Evolutionary conservation across 2,329 filamentous ascomycete species (phyloP).

Genomic region (Sporothrix schenckii): DNA sequence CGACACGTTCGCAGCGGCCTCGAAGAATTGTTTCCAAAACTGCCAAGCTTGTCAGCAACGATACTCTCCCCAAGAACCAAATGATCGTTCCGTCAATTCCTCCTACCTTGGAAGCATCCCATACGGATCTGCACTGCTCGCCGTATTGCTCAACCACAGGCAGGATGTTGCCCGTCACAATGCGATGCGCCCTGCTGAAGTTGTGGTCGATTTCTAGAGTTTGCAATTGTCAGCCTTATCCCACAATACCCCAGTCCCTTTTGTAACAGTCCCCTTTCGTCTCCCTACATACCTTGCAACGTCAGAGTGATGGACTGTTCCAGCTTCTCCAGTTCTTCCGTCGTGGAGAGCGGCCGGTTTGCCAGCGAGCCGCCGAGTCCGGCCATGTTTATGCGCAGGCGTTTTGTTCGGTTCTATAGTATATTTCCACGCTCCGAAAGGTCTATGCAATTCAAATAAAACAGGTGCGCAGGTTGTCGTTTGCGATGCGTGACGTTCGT

Average conservation of each 20-base stretch:
- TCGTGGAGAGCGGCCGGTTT: slow-evolving; percentile 69
- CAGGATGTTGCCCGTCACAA: slow-evolving; percentile 90
- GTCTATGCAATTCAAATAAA: too few relatives aligned
- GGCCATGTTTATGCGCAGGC: slow-evolving; percentile 49
- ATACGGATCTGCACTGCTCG: slow-evolving; percentile 88
- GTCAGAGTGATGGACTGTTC: slow-evolving; percentile 97
- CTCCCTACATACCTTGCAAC: slow-evolving; percentile 68
- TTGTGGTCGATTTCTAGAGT: slow-evolving; percentile 91
- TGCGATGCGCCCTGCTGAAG: slow-evolving; percentile 94
- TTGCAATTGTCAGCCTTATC: slow-evolving; percentile 28
- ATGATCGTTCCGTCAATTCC: not conserved
- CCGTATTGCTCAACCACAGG: slow-evolving; percentile 95
- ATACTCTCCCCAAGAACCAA: not conserved
- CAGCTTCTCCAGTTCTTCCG: slow-evolving; percentile 91
- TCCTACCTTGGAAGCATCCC: slow-evolving; percentile 89
- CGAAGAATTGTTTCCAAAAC: slow-evolving; percentile 99
- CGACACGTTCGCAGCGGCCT: slow-evolving; percentile 95
- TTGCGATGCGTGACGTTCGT: not conserved
- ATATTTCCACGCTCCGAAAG: not conserved
- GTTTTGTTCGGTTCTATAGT: not conserved
- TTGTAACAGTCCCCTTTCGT: too few relatives aligned
- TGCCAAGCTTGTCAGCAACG: not conserved
- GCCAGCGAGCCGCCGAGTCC: slow-evolving; percentile 50
- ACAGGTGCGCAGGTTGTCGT: not conserved
- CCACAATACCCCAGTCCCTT: not conserved